A percentile compares a stretch with the other conserved stretches of the same genome.
Evolutionary conservation across 2,329 filamentous ascomycete genomes (phyloP).

Genomic region (Neofusicoccum cordaticola): DNA sequence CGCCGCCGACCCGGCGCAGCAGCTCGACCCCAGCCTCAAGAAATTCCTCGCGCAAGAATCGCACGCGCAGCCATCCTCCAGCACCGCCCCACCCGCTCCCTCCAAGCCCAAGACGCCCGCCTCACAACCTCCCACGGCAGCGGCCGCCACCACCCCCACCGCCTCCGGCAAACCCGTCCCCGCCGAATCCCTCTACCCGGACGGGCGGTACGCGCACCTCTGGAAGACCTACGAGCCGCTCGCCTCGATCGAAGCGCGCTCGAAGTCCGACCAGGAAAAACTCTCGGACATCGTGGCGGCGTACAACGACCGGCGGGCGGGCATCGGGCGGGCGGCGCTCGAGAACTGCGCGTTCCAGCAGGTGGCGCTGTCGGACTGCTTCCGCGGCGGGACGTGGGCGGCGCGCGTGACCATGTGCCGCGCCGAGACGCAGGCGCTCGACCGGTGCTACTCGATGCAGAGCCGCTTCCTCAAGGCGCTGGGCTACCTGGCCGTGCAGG

Average conservation of each 20-base stretch:
- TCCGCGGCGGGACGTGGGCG: slow-evolving; percentile 62
- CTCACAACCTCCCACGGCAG: slow-evolving; percentile 19
- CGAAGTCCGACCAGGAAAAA: slow-evolving; percentile 75
- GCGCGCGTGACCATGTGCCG: slow-evolving; percentile 78
- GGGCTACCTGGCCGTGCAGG: slow-evolving; percentile 73
- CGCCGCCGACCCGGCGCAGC: slow-evolving; percentile 62
- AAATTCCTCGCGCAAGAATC: slow-evolving; percentile 83
- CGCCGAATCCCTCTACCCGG: slow-evolving; percentile 60
- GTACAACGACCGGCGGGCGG: slow-evolving; percentile 76
- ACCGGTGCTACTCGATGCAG: slow-evolving; percentile 87
- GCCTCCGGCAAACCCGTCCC: slow-evolving; percentile 39
- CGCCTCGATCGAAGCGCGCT: slow-evolving; percentile 63
- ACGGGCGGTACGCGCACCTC: slow-evolving; percentile 76
- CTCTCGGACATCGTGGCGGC: slow-evolving; percentile 75
- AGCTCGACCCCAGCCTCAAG: slow-evolving; percentile 78
- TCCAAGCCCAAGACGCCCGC: slow-evolving; percentile 21
- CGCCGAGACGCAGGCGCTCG: slow-evolving; percentile 71
- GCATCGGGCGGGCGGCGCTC: slow-evolving; percentile 76
- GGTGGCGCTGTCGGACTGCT: slow-evolving; percentile 78
- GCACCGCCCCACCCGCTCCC: slow-evolving; percentile 29
- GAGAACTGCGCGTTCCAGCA: slow-evolving; percentile 94
- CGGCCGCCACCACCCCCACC: neutral
- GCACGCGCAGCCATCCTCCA: slow-evolving; percentile 41
- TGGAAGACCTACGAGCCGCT: slow-evolving; percentile 89
- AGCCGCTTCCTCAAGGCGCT: slow-evolving; percentile 86